phyloP scores from a whole-genome alignment of 2,329 filamentous ascomycete genomes.

The Penicillium polonicum region DNA sequence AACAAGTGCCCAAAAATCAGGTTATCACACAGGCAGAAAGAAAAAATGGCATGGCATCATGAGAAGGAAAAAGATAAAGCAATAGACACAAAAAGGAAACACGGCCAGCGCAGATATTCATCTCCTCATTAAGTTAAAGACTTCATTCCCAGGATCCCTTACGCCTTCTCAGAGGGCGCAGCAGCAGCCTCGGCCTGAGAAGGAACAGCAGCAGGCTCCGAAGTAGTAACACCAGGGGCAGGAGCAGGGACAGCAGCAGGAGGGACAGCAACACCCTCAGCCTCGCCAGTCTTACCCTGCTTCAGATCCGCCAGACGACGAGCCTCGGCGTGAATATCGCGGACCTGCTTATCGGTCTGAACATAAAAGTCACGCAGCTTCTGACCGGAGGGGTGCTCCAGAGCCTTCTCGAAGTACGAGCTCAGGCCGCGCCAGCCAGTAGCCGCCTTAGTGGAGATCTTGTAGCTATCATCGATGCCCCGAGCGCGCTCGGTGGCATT shows the following conservation, averaged over 20 bases:
- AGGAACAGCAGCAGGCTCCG: slow-evolving; percentile 19
- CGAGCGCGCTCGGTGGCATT: slow-evolving; percentile 84
- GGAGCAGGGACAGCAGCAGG: slow-evolving; percentile 10
- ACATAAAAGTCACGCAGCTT: slow-evolving; percentile 86
- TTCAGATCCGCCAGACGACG: slow-evolving; percentile 85
- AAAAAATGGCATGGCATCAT: slow-evolving; percentile 6
- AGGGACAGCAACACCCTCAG: slow-evolving; percentile 17
- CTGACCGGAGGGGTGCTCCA: slow-evolving; percentile 81
- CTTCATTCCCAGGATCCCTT: not conserved
- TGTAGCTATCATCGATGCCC: slow-evolving; percentile 80
- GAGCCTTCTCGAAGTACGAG: slow-evolving; percentile 94
- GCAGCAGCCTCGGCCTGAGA: slow-evolving; percentile 23
- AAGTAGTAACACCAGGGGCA: slow-evolving; percentile 3
- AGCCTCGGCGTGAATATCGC: slow-evolving; percentile 92
- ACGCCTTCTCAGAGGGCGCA: slow-evolving; percentile 33
- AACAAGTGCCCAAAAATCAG: not conserved
- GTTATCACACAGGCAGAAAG: slow-evolving; percentile 2
- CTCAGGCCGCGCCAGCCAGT: slow-evolving; percentile 66
- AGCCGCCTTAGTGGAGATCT: slow-evolving; percentile 71
- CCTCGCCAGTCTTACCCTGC: slow-evolving; percentile 52
- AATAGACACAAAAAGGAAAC: slow-evolving; percentile 11
- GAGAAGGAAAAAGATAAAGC: not conserved
- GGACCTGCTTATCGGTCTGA: slow-evolving; percentile 79
- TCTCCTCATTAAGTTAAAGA: not conserved
- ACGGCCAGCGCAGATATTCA: slow-evolving; percentile 11